Evolutionary conservation across 495 filamentous ascomycete genomes (phyloP), one percentile per base, ranked within the genome.

Genomic region (Neurospora terricola): DNA sequence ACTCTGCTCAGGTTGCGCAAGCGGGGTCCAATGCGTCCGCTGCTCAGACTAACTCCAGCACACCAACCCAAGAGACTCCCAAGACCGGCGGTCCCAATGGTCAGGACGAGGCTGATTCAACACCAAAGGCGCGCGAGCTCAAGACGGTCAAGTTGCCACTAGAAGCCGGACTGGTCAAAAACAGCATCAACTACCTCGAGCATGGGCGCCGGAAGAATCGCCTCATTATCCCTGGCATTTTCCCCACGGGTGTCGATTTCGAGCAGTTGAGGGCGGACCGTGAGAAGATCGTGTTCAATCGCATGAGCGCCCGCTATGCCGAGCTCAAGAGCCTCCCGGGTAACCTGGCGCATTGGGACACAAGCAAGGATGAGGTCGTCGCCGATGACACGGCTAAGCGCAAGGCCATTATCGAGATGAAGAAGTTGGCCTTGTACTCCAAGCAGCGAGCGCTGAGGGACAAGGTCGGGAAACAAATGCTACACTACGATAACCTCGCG

Each of bases 371-470:
- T 72, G 83, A 83, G 4, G 85, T 94, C 1, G 87, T 91, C 8
- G 86, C 90, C 12, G 93, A 98, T 74, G 92, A 95, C 71, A 90
- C 91, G 0, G 80, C 96, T 69, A 98, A 97, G 84, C 83, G 94
- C 34, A 94, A 93, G 82, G 93, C 94, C 48, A 83, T 97, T 74
- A 97, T 98, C 70, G 96, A 99, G 83, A 91, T 94, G 80, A 98
- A 97, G 84, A 90, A 90, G 79, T 86, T 98, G 16, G 89, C 88
- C 59, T 84, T 97, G 1, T 88, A 97, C 71, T 89, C 89, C 0
- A 97, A 96, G 82, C 96, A 98, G 78, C 90, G 93, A 66, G 87
- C 88, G 12, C 82, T 98, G 77, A 90, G 96, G 73, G 92, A 96
- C 76, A 90, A 91, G 76, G 90, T 98, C 77, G 91, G 92, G 54